These are phyloP conservation scores for Phaeomoniella chlamydospora DNA, from an alignment of 2,329 filamentous ascomycete genomes.

Conservation along the genomic window DNA sequence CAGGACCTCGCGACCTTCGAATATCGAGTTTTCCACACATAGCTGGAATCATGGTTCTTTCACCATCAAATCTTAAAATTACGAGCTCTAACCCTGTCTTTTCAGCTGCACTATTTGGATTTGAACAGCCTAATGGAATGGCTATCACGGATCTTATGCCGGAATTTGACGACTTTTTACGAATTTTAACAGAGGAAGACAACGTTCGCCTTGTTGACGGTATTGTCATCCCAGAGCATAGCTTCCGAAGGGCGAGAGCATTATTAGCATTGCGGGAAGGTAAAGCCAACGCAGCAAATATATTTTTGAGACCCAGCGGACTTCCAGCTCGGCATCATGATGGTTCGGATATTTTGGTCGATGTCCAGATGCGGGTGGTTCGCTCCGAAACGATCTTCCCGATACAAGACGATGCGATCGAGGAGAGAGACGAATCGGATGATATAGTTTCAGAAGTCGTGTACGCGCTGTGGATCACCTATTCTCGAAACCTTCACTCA, in stretches of 20 bases:
- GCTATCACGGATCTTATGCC: slow-evolving; percentile 71
- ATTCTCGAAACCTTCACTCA: slow-evolving; percentile 82
- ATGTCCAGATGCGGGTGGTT: slow-evolving; percentile 92
- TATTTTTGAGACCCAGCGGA: slow-evolving; percentile 73
- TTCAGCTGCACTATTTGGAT: slow-evolving; percentile 79
- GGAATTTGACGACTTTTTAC: slow-evolving; percentile 70
- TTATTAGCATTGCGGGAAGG: slow-evolving; percentile 73
- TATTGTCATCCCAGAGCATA: slow-evolving; percentile 94
- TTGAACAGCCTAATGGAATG: slow-evolving; percentile 68
- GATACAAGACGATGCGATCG: slow-evolving; percentile 46
- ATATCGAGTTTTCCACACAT: slow-evolving; percentile 95
- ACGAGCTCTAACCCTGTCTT: slow-evolving; percentile 93
- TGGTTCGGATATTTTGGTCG: slow-evolving; percentile 80
- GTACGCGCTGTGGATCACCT: slow-evolving; percentile 93
- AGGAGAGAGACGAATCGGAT: slow-evolving; percentile 39
- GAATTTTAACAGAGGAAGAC: slow-evolving; percentile 74
- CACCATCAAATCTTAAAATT: slow-evolving; percentile 62
- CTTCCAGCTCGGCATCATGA: slow-evolving; percentile 78
- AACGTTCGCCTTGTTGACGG: slow-evolving; percentile 72
- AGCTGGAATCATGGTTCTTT: slow-evolving; percentile 86
- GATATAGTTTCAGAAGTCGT: slow-evolving; percentile 56
- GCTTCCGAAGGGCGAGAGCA: slow-evolving; percentile 78
- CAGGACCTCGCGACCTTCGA: slow-evolving; percentile 56
- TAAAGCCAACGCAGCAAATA: slow-evolving; percentile 59
- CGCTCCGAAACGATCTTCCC: slow-evolving; percentile 62